Conservation (phyloP, 495 filamentous ascomycete species). For the Platismatia glauca region DNA sequence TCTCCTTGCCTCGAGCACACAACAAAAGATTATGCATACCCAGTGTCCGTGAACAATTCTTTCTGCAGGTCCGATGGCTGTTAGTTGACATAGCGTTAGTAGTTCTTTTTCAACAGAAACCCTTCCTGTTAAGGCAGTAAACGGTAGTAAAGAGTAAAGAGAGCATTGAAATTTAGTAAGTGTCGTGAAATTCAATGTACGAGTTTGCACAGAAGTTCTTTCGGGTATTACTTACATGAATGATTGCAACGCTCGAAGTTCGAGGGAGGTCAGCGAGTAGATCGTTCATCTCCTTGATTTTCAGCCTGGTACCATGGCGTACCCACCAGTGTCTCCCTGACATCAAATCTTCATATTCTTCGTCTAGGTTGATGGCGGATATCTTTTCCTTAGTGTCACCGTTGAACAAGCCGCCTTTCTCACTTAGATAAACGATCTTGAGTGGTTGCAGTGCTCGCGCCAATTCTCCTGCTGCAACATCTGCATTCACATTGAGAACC, state of each 20-base stretch:
- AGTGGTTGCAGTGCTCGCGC: slow-evolving; percentile 83
- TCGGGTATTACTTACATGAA: slow-evolving; percentile 41
- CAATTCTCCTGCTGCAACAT: slow-evolving; percentile 90
- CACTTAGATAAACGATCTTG: slow-evolving; percentile 96
- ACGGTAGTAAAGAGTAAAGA: no score
- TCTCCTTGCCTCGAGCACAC: slow-evolving; percentile 54
- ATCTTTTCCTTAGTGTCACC: slow-evolving; percentile 92
- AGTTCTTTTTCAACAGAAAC: not conserved
- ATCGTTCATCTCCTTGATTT: slow-evolving; percentile 98
- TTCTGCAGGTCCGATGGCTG: slow-evolving; percentile 81
- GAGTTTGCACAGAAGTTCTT: not conserved
- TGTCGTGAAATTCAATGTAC: not conserved
- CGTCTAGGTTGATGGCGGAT: slow-evolving; percentile 93
- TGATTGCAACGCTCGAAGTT: slow-evolving; percentile 93
- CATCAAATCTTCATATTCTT: slow-evolving; percentile 95
- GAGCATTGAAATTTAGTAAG: no score
- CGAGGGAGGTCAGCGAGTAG: slow-evolving; percentile 77
- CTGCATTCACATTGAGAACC: slow-evolving; percentile 94
- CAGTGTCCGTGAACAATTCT: slow-evolving; percentile 55
- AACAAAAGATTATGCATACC: not conserved
- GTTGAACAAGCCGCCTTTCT: slow-evolving; percentile 95
- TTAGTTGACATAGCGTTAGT: not conserved
- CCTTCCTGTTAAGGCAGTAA: not conserved
- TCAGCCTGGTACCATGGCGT: slow-evolving; percentile 86
- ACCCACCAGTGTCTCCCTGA: slow-evolving; percentile 78